Evolutionary conservation across 495 filamentous ascomycete species (phyloP).

Genomic region (Amphirosellinia nigrospora): DNA sequence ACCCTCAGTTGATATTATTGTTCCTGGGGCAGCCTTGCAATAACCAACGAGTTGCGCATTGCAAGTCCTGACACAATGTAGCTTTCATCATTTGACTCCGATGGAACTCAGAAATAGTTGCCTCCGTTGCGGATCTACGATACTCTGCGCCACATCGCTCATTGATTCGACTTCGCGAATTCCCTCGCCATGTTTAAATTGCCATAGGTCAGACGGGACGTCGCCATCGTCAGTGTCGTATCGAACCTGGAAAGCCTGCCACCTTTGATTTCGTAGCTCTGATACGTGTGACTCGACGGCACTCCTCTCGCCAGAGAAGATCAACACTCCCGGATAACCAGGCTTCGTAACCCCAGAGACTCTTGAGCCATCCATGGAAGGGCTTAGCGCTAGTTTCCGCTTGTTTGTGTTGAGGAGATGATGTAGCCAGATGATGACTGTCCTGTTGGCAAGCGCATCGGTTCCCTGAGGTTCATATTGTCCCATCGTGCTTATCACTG

Average conservation of each 20-base stretch:
- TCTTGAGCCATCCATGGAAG: background rate
- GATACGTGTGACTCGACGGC: constrained; percentile 22
- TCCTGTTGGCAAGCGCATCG: constrained; percentile 6
- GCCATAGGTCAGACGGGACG: constrained; percentile 17
- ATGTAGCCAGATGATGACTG: constrained; percentile 27
- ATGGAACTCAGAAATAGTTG: constrained; percentile 21
- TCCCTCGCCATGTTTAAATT: constrained; percentile 20
- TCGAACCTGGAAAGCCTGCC: constrained; percentile 29
- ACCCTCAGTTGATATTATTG: background rate
- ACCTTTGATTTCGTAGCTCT: constrained; percentile 25
- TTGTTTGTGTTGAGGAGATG: constrained; percentile 30
- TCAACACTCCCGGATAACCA: constrained; percentile 25
- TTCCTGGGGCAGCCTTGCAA: background rate
- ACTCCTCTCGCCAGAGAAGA: constrained; percentile 22
- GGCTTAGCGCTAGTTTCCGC: constrained; percentile 27
- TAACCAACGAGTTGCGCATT: background rate
- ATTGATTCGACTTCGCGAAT: constrained; percentile 27
- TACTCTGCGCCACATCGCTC: constrained; percentile 19
- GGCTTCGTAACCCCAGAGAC: constrained; percentile 26
- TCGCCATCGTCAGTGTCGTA: constrained; percentile 22
- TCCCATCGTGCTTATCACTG: background rate
- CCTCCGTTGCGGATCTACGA: constrained; percentile 12
- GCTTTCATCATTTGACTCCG: constrained; percentile 25
- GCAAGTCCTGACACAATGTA: background rate
- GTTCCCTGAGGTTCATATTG: background rate